A percentile compares a stretch with the other conserved stretches of the same genome.
These are phyloP conservation scores for Fonsecaea monophora DNA, from an alignment of 2,329 filamentous ascomycete genomes.

Conservation along the genomic window DNA sequence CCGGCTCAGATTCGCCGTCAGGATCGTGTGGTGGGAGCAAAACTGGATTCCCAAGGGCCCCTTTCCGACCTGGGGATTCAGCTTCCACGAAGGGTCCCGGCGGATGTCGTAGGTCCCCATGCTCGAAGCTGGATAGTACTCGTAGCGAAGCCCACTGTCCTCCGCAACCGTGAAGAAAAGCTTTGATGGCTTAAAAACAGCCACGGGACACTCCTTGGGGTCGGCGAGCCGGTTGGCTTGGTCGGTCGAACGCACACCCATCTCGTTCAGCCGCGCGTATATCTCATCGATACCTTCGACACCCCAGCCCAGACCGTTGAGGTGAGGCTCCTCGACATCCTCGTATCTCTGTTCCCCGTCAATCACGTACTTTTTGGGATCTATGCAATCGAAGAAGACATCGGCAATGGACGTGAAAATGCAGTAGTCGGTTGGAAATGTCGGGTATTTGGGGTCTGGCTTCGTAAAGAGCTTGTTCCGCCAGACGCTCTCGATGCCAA, in stretches of 20 bases:
- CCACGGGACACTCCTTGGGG: background rate
- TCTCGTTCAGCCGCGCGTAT: background rate
- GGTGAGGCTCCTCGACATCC: background rate
- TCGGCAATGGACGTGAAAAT: conserved; percentile 1
- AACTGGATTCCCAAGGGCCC: too few species aligned
- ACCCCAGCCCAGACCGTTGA: background rate
- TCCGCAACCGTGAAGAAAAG: background rate
- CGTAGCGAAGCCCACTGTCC: background rate
- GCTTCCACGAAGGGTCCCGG: background rate
- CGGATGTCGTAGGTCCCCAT: background rate
- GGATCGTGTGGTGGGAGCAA: too few species aligned
- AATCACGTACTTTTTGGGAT: conserved; percentile 10
- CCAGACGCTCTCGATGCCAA: background rate
- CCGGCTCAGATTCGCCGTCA: too few species aligned
- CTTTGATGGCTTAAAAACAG: background rate
- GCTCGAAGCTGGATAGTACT: background rate
- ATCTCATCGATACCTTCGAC: background rate
- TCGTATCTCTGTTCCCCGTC: background rate
- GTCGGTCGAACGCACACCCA: background rate
- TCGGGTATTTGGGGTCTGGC: background rate
- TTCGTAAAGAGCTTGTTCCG: background rate
- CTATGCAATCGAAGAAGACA: conserved; percentile 12
- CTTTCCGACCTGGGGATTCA: too few species aligned
- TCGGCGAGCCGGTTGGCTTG: background rate
- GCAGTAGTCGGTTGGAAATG: conserved; percentile 1